Conservation (phyloP, 176 grass and related monocot species). For the Pontederia paniculata region DNA sequence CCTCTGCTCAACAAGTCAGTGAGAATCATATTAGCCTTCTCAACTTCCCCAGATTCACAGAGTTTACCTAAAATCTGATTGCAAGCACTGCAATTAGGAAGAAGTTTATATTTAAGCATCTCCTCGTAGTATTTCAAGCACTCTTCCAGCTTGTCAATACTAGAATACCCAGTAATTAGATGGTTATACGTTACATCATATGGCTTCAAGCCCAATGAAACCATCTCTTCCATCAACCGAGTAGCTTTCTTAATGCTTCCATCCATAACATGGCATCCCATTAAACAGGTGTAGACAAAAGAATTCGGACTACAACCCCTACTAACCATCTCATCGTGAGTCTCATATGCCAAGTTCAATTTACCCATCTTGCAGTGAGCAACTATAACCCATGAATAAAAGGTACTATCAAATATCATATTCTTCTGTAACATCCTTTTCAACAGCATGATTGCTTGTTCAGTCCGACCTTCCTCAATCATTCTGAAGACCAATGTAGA, state of each 20-base stretch:
- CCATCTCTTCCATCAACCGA: conserved; percentile 45
- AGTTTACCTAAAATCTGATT: conserved; percentile 39
- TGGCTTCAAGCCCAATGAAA: conserved; percentile 40
- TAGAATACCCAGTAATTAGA: conserved; percentile 39
- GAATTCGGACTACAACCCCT: conserved; percentile 38
- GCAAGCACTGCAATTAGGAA: conserved; percentile 30
- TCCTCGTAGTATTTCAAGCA: conserved; percentile 35
- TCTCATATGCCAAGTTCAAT: conserved; percentile 27
- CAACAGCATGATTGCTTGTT: conserved; percentile 49
- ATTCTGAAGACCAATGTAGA: conserved; percentile 35
- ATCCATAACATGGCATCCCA: conserved; percentile 23
- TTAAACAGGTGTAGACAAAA: conserved; percentile 69
- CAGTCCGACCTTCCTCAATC: conserved; percentile 36
- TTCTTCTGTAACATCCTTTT: conserved; percentile 77
- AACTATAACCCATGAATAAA: conserved; percentile 45
- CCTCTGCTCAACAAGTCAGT: conserved; percentile 42
- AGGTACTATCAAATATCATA: conserved; percentile 52
- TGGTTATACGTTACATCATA: conserved; percentile 64
- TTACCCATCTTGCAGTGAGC: conserved; percentile 33
- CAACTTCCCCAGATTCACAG: conserved; percentile 26
- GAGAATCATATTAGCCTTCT: conserved; percentile 42
- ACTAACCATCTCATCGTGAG: conserved; percentile 39
- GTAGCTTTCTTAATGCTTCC: conserved; percentile 25
- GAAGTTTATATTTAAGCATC: conserved; percentile 46
- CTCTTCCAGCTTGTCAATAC: conserved; percentile 29